Evolutionary conservation across 2,329 filamentous ascomycete genomes (phyloP), one percentile per base, ranked within the genome.

Genomic region (Penicillium sp.): DNA sequence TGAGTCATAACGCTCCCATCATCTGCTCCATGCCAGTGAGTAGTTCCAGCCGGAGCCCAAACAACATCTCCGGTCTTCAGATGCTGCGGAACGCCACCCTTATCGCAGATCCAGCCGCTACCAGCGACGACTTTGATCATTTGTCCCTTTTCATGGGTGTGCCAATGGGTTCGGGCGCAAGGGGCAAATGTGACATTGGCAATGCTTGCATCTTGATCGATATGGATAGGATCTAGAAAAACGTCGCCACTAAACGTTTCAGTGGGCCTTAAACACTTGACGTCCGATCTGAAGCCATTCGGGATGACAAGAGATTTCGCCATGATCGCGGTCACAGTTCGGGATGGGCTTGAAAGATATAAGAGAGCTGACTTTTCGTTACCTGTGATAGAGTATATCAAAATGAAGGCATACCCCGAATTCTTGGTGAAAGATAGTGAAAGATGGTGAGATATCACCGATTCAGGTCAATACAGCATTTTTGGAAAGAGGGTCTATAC

Each of bases 1-100:
- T 79, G 76, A 44, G 70, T 67, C 76, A 79, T 75, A 50, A 71
- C 61, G 43, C 70, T 76, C 8, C 62, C 66, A 14, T 71, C 71
- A 36, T 74, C 76, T 2, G 73, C 76, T 3, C 76, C 76, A 60
- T 79, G 76, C 77, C 77, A 79, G 58, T 79, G 77, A 40, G 66
- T 73, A 39, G 75, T 77, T 2, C 75, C 75, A 0, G 73, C 64
- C 7, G 73, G 69, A 21, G 68, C 67, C 68, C 74, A 75, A 19
- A 78, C 67, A 0, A 77, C 65, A 63, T 79, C 77, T 0, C 77
- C 77, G 0, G 71, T 71, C 43, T 68, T 66, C 50, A 79, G 60
- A 14, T 67, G 59, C 48, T 65, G 58, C 3, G 75, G 73, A 45
- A 64, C 61, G 19, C 69, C 67, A 1, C 75, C 77, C 33, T 71